These are phyloP conservation scores for Suillus alpinus DNA, from an alignment of 768 basidiomycete species.

Conservation along the genomic window DNA sequence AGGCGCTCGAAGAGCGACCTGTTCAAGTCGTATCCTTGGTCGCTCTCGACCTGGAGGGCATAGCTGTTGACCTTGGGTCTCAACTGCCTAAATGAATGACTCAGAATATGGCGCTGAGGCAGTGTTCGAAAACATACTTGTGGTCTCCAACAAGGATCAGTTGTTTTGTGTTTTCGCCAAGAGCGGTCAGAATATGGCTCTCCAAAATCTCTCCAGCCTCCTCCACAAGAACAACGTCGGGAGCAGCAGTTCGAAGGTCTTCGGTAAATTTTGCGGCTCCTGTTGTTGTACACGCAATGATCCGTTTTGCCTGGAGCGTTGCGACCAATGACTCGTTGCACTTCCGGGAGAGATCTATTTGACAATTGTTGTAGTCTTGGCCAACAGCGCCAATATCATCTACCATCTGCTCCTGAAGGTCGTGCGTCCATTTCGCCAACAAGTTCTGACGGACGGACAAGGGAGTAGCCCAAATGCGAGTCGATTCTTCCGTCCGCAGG, in stretches of 20 bases:
- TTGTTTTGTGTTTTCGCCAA: conserved; percentile 42
- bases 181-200: conserved; percentile 55
- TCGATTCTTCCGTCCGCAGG: conserved; percentile 13
- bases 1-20: conserved; percentile 61
- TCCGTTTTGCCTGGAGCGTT: conserved; percentile 41
- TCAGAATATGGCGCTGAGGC: not conserved
- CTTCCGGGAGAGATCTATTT: conserved; percentile 29
- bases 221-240: conserved; percentile 55
- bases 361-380: conserved; percentile 36
- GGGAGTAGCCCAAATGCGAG: conserved; percentile 34
- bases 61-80: conserved; percentile 67
- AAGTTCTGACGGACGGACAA: conserved; percentile 19
- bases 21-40: conserved; percentile 60
- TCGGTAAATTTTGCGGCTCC: conserved; percentile 55
- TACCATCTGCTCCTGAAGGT: conserved; percentile 33
- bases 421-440: conserved; percentile 29
- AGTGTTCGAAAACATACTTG: conserved; percentile 41
- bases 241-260: conserved; percentile 40
- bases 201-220: conserved; percentile 68
- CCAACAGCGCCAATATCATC: conserved; percentile 25
- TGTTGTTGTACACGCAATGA: conserved; percentile 64
- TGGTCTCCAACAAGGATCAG: conserved; percentile 65
- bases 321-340: conserved; percentile 29
- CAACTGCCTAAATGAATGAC: conserved; percentile 43
- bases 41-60: conserved; percentile 57